A percentile compares a stretch with the other conserved stretches of the same genome.
These are phyloP conservation scores for Suillus cothurnatus DNA, from an alignment of 768 basidiomycete genomes.

Conservation along the genomic window DNA sequence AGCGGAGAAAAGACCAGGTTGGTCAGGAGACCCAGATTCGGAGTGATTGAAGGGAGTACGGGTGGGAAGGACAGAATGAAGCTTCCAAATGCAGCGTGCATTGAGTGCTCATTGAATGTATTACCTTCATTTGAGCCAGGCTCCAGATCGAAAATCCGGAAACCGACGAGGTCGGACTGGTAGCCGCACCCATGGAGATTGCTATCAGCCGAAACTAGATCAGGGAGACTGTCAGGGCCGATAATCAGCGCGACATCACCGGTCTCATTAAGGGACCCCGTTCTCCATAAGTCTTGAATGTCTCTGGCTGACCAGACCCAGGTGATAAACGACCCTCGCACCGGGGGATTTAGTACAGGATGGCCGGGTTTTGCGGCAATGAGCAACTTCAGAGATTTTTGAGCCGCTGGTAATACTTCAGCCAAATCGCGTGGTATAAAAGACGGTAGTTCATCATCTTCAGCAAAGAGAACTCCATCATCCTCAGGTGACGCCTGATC, in stretches of 20 bases:
- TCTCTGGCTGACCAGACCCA: constrained; percentile 70
- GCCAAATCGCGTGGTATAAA: constrained; percentile 61
- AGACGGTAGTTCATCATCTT: constrained; percentile 52
- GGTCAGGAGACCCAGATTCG: constrained; percentile 63
- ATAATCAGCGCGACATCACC: constrained; percentile 14
- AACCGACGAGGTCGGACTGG: constrained; percentile 43
- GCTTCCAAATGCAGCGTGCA: constrained; percentile 35
- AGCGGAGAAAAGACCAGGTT: constrained; percentile 65
- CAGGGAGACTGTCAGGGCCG: constrained; percentile 5
- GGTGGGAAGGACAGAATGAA: constrained; percentile 64
- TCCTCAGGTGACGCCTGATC: constrained; percentile 43
- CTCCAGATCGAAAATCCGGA: constrained; percentile 66
- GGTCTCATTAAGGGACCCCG: constrained; percentile 16
- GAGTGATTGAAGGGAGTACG: constrained; percentile 60
- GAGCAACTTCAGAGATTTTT: constrained; percentile 68
- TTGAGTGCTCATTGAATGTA: constrained; percentile 22
- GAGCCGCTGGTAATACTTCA: constrained; percentile 60
- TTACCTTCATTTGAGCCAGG: constrained; percentile 48
- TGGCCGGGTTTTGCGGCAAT: constrained; percentile 67
- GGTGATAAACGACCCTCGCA: constrained; percentile 32
- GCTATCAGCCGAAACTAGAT: not conserved
- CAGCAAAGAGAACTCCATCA: constrained; percentile 40
- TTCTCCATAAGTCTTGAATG: constrained; percentile 50
- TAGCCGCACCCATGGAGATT: constrained; percentile 14
- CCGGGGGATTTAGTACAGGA: constrained; percentile 44